Evolutionary conservation across 371 early-diverging fungal genomes (phyloP).

Genomic region (Mortierella sp.): DNA sequence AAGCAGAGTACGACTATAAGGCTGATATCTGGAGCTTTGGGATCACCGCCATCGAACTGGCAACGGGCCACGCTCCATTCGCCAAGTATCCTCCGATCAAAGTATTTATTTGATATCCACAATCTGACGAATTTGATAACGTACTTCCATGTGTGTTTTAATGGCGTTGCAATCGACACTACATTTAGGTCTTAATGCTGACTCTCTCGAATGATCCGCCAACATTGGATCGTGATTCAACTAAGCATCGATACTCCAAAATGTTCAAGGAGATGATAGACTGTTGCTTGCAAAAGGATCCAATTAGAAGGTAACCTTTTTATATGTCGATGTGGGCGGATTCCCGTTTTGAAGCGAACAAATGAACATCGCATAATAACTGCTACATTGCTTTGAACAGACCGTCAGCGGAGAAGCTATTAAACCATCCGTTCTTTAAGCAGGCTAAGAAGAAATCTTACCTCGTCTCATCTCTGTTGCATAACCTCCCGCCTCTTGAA

Average conservation of each 20-base stretch:
- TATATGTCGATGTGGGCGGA: not conserved
- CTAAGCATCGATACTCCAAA: slow-evolving; percentile 82
- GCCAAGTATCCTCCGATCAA: slow-evolving; percentile 92
- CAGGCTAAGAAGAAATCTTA: slow-evolving; percentile 82
- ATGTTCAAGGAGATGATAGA: slow-evolving; percentile 90
- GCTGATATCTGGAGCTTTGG: slow-evolving; percentile 97
- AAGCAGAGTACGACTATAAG: slow-evolving; percentile 86
- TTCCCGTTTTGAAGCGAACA: not conserved
- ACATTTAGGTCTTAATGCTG: slow-evolving; percentile 84
- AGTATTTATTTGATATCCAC: slow-evolving; percentile 54
- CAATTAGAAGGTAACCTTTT: slow-evolving; percentile 72
- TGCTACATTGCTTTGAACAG: slow-evolving; percentile 50
- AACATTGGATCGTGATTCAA: slow-evolving; percentile 82
- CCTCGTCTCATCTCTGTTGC: slow-evolving; percentile 69
- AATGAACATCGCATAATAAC: not conserved
- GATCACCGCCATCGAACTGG: slow-evolving; percentile 90
- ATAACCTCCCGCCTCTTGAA: slow-evolving; percentile 77
- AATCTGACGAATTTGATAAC: not conserved
- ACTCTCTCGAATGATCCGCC: slow-evolving; percentile 92
- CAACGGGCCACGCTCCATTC: slow-evolving; percentile 94
- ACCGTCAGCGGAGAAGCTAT: slow-evolving; percentile 84
- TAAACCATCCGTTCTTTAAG: slow-evolving; percentile 86
- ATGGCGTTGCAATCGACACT: not conserved
- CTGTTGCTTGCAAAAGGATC: slow-evolving; percentile 86
- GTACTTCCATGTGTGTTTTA: not conserved